phyloP scores from a whole-genome alignment of 1,139 yeast species.

The Candida pseudoviswanathii region DNA sequence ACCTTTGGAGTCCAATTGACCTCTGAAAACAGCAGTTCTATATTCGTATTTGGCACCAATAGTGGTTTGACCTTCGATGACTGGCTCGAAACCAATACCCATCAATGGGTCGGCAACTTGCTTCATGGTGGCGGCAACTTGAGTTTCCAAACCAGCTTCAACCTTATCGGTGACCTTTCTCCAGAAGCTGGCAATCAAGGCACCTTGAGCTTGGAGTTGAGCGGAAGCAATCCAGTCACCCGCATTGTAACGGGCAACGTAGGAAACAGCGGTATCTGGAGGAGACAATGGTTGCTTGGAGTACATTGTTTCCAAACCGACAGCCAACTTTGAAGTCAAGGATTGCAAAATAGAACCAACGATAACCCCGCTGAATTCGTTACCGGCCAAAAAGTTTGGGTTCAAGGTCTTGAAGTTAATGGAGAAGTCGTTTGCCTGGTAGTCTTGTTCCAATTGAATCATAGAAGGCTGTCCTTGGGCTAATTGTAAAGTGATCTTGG shows the following conservation, averaged over 20 bases:
- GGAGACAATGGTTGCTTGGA: slow-evolving; percentile 80
- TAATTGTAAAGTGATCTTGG: slow-evolving; percentile 87
- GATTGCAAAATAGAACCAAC: slow-evolving; percentile 92
- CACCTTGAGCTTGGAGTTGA: slow-evolving; percentile 92
- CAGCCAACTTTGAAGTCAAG: slow-evolving; percentile 76
- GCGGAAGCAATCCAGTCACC: slow-evolving; percentile 94
- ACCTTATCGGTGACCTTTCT: slow-evolving; percentile 89
- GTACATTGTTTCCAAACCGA: slow-evolving; percentile 93
- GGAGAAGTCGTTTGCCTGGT: slow-evolving; percentile 85
- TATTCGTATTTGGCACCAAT: slow-evolving; percentile 97
- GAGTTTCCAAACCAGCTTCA: slow-evolving; percentile 96
- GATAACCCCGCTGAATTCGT: slow-evolving; percentile 74
- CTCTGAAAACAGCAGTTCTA: slow-evolving; percentile 95
- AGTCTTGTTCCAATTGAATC: slow-evolving; percentile 96
- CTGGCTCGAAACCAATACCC: slow-evolving; percentile 80
- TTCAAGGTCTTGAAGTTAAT: slow-evolving; percentile 88
- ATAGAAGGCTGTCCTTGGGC: slow-evolving; percentile 90
- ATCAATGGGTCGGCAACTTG: slow-evolving; percentile 81
- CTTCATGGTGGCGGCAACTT: slow-evolving; percentile 74
- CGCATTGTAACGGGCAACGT: slow-evolving; percentile 87
- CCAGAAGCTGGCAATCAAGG: slow-evolving; percentile 89
- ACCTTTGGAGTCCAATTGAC: slow-evolving; percentile 90
- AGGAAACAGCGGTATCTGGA: slow-evolving; percentile 90
- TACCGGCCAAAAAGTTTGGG: slow-evolving; percentile 73
- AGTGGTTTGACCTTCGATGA: slow-evolving; percentile 89